Conservation (phyloP, 2,329 filamentous ascomycete genomes). For the Metarhizium anisopliae region DNA sequence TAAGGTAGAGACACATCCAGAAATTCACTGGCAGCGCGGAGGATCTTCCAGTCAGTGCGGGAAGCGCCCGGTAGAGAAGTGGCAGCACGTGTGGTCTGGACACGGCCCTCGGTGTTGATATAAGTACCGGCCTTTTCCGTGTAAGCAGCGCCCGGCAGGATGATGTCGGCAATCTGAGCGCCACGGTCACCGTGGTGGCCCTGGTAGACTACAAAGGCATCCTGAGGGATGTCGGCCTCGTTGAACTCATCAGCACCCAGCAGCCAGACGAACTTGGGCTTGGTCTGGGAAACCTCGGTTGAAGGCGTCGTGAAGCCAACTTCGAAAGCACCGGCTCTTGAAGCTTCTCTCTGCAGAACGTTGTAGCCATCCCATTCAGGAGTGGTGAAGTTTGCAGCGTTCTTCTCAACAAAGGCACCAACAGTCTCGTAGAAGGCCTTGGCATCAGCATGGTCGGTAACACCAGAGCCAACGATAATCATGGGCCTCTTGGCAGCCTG, state of each 20-base stretch:
- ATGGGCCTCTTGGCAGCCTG: conserved; percentile 82
- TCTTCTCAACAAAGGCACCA: conserved; percentile 86
- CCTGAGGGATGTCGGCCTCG: conserved; percentile 81
- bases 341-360: conserved; percentile 87
- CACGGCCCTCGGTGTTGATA: conserved; percentile 94
- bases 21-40: conserved; percentile 87
- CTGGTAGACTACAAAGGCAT: conserved; percentile 95
- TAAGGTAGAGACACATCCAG: conserved; percentile 81
- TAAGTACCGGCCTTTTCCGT: conserved; percentile 96
- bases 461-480: conserved; percentile 90
- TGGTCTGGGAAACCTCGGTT: conserved; percentile 68
- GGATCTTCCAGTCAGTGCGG: conserved; percentile 97
- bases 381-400: conserved; percentile 78
- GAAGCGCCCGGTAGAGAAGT: conserved; percentile 83
- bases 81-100: conserved; percentile 86
- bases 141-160: conserved; percentile 90
- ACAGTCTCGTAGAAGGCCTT: conserved; percentile 91
- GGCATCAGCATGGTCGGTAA: conserved; percentile 82
- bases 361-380: conserved; percentile 97
- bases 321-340: conserved; percentile 87
- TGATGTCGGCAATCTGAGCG: conserved; percentile 84
- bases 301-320: conserved; percentile 90
- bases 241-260: conserved; percentile 89
- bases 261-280: conserved; percentile 93
- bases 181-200: conserved; percentile 94